Base-by-base conservation (phyloP, 306 rosid species). In the Hippophae rhamnoides region DNA sequence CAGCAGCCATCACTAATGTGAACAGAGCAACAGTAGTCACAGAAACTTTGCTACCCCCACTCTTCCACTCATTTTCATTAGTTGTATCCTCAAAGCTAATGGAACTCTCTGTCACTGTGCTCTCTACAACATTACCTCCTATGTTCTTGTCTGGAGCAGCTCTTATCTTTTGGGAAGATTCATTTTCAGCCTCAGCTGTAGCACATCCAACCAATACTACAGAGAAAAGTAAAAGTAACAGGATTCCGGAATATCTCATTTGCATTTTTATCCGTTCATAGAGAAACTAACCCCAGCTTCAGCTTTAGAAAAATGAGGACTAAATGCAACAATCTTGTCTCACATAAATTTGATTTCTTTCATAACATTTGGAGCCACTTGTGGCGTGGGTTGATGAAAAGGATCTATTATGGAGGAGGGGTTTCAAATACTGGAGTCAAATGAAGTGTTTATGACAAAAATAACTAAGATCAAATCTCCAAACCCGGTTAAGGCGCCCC, bases 1-100 rank as follows among this genome's bases (percentile, higher is more conserved):
- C 99, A 68, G 99, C 94, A 26, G 97, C 99, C 99, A 93, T 93
- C 13, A 90, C 99, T 72, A 93, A 67, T 0, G 99, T 93, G 72
- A 88, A 93, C 11, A 93, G 74, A 1, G 99, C 89, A 59, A 88
- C 95, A 5, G 99, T 93, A n/a, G 99, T 84, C 56, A 86, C 78
- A 4, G 97, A 88, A 56, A 93, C 97, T 72, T 77, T 85, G 77
- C 58, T 81, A 52, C 72, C 72, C 64, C 78, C 85, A 25, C 74
- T 75, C 71, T 85, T 88, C 69, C 68, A 70, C 74, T 82, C 86
- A 60, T 77, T 60, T 72, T 57, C 70, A 72, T 54, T 50, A 66
- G 65, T 71, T 9, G 45, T 64, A 68, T 57, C 82, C 64, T 82
- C 85, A 67, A 78, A 64, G 60, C 57, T 68, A 48, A 79, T 56